Evolutionary conservation across 176 grass and related monocot genomes (phyloP), one percentile per base, ranked within the genome.

Genomic region (Cenchrus purpureus): DNA sequence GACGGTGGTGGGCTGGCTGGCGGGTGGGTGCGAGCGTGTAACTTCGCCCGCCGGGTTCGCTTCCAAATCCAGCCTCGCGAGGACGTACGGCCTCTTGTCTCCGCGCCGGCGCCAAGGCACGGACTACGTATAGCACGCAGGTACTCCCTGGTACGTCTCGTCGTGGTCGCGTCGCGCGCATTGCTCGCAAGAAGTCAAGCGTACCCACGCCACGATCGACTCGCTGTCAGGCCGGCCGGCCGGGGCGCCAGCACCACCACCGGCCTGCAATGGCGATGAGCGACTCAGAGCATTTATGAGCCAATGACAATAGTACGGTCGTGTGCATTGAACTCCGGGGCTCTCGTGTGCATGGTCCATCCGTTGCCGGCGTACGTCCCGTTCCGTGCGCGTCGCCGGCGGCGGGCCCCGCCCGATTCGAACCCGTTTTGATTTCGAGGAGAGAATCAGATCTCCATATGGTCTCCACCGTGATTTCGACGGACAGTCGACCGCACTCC

Each of bases 291-390:
- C 52, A 15, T 32, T 67, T 43, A 43, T 43, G 34, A 17, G 34
- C 65, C 65, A 40, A 9, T 19, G 66, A 68, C 66, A 25, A 25
- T 25, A 19, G 37, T 43, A 20, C 40, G 67, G 37, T 25, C 25
- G 25, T 20, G 17, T 1, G 0, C 67, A 70, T 46, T 70, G 12
- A 69, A n/a, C 1, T 19, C 40, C 17, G 40, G 40, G 40, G 40
- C 42, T 70, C 67, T 70, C 42, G 67, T 46, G 67, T 19, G 67
- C 67, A 70, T 46, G 67, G 17, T 45, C 40, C 67, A 46, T 68
- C 57, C 57, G 20, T 59, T 9, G 65, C 32, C 32, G 32, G 65
- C 32, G 32, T 67, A 13, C 64, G 0, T 68, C 37, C 9, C 66
- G 25, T 32, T 46, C 5, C 19, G 16, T 71, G 19, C 42, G 43